Evolutionary conservation across 306 rosid genomes (phyloP).

Genomic region (Cicer chorassanicum): DNA sequence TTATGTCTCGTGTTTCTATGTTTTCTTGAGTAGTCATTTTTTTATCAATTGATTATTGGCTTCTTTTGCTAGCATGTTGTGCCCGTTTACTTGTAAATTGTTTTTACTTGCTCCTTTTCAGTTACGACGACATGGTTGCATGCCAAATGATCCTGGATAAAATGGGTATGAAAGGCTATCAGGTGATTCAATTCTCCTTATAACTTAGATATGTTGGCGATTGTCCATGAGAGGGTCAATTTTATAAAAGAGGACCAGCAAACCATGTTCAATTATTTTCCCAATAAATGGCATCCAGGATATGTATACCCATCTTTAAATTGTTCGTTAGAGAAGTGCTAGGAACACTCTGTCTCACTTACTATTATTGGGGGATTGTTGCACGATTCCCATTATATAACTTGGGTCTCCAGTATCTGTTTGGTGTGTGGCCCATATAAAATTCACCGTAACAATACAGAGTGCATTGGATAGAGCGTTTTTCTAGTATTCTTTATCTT

Average conservation of each 20-base stretch:
- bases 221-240: slow-evolving; percentile 36
- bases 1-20: slow-evolving; percentile 19
- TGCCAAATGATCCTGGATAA: slow-evolving; percentile 90
- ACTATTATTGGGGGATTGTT: neutral
- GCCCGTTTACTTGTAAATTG: slow-evolving; percentile 20
- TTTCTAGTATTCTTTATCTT: neutral
- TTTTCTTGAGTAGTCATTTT: slow-evolving; percentile 29
- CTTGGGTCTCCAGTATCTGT: neutral
- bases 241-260: slow-evolving; percentile 33
- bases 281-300: slow-evolving; percentile 15
- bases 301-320: slow-evolving; percentile 20
- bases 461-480: neutral
- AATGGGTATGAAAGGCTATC: slow-evolving; percentile 94
- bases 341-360: neutral
- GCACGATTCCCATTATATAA: neutral
- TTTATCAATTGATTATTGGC: slow-evolving; percentile 18
- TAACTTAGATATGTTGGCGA: slow-evolving; percentile 38
- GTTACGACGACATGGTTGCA: slow-evolving; percentile 90
- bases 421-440: neutral
- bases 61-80: slow-evolving; percentile 33
- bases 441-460: neutral
- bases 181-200: slow-evolving; percentile 66
- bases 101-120: slow-evolving; percentile 54
- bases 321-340: slow-evolving; percentile 16
- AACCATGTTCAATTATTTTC: slow-evolving; percentile 19